Evolutionary conservation across 139 green algal genomes (phyloP), one percentile per base, ranked within the genome.

Genomic region (Penium margaritaceum): DNA sequence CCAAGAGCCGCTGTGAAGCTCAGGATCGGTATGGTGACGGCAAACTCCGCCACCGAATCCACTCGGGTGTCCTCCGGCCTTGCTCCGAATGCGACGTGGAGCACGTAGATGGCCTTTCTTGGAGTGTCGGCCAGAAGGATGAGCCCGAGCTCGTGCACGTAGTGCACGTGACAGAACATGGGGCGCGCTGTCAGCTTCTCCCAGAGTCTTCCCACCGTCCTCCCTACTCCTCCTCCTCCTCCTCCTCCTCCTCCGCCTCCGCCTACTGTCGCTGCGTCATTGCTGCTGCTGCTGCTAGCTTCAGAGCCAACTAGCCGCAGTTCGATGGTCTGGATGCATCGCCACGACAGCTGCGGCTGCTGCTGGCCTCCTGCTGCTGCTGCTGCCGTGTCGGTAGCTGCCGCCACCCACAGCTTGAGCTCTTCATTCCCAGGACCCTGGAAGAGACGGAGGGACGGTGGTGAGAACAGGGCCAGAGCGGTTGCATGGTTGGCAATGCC

Each of bases 11-110:
- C 51, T 0, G 80, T 81, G 30, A 92, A 72, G 67, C 81, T 92
- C 33, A 95, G 70, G 44, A 96, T 87, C 36, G 91, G 91, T 72
- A 89, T 81, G 9, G 74, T 82, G 5, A 95, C 83, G 0, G 69
- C 43, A 43, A 92, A 95, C 36, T 88, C 75, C 0, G 85, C 78
- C 0, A 87, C 19, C 41, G 87, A 89, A 81, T 90, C 86, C 54
- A 94, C 1, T 35, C 58, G 24, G 64, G 29, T 6, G n/a, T n/a
- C 4, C 34, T 43, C 34, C 17, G 24, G 44, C 30, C 15, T 24
- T 17, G 24, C 66, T 14, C 63, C 76, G 38, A 63, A 73, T 33
- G 30, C n/a, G 5, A 84, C 27, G 34, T 44, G 86, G 53, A 95
- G 68, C 2, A 84, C 81, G 75, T 92, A 92, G 30, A 96, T 55